Base-by-base conservation (phyloP, 1,139 yeast genomes). In the Saccharomyces hybrid region DNA sequence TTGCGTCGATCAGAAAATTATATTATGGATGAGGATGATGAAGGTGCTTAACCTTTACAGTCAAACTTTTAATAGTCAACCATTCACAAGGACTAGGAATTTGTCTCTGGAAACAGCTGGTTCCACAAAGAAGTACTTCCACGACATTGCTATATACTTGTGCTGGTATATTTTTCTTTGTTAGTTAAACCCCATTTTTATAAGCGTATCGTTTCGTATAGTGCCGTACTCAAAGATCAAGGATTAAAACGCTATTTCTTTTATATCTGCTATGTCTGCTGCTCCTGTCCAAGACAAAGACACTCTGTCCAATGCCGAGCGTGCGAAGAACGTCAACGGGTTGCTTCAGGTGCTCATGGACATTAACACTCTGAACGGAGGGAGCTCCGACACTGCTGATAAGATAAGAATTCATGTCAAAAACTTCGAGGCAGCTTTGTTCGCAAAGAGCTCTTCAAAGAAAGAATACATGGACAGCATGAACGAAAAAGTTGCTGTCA, bases 331-430 rank as follows among this genome's bases (percentile, higher is more conserved):
- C 54, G 70, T 69, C 20, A 62, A 66, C 16, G 71, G 69, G 54
- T 57, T 70, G 52, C 60, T 69, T 47, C 62, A 66, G 52, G 69
- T 70, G 14, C 57, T 70, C 52, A 67, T 68, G 61, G 70, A 69
- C 52, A 69, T 69, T 42, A 69, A 69, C 41, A 64, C 63, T 52
- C 62, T 68, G 53, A 69, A 69, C 53, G 72, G 72, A 44, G 71
- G 71, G 2, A 63, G 63, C 31, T 61, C 60, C 34, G 67, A 64
- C 46, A 69, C 69, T 28, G 64, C 70, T 48, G 71, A 68, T 52
- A 70, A 69, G 57, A 63, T 70, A 67, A 68, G 65, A 57, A 56
- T 68, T 7, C 70, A 69, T 49, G 72, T 71, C 11, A 69, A 66
- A 54, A 70, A 68, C 54, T 70, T 69, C 48, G 73, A 70, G 54